phyloP scores from a whole-genome alignment of 805 yeast genomes.

The Candida sakaeoensis region DNA sequence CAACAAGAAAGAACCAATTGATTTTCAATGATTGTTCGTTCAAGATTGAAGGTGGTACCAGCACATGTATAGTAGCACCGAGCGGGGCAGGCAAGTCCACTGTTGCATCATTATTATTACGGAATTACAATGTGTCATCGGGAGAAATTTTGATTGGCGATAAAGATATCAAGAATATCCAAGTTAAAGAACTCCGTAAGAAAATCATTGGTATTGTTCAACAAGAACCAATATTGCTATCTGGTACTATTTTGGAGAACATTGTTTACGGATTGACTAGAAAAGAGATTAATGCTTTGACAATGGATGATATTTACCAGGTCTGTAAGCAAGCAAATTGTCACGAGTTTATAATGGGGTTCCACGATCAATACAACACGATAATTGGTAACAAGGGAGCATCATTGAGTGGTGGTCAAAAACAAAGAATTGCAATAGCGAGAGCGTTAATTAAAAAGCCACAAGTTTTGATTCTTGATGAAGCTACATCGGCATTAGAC shows the following conservation, averaged over 20 bases:
- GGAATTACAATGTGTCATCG: constrained; percentile 47
- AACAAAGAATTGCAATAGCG: constrained; percentile 74
- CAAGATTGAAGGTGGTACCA: constrained; percentile 28
- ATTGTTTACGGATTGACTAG: constrained; percentile 50
- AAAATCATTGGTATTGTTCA: constrained; percentile 54
- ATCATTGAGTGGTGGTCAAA: constrained; percentile 69
- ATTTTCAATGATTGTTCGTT: constrained; percentile 38
- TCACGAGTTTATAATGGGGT: constrained; percentile 48
- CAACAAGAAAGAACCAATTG: constrained; percentile 31
- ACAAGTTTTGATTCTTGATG: constrained; percentile 59
- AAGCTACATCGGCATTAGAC: constrained; percentile 65
- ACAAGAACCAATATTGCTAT: constrained; percentile 57
- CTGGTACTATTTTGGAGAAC: constrained; percentile 55
- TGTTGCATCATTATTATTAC: constrained; percentile 49
- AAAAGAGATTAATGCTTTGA: constrained; percentile 26
- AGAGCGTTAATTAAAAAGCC: constrained; percentile 69
- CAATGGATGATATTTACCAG: constrained; percentile 39
- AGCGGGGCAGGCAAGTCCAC: constrained; percentile 64
- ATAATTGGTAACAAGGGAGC: constrained; percentile 56
- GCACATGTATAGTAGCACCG: constrained; percentile 49
- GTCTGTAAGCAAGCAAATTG: constrained; percentile 36
- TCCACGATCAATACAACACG: constrained; percentile 61
- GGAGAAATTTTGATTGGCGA: constrained; percentile 55
- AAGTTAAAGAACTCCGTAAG: constrained; percentile 47
- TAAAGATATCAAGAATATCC: constrained; percentile 42